Evolutionary conservation across 1,284 basidiomycete species (phyloP).

Genomic region (Moesziomyces parantarcticus): DNA sequence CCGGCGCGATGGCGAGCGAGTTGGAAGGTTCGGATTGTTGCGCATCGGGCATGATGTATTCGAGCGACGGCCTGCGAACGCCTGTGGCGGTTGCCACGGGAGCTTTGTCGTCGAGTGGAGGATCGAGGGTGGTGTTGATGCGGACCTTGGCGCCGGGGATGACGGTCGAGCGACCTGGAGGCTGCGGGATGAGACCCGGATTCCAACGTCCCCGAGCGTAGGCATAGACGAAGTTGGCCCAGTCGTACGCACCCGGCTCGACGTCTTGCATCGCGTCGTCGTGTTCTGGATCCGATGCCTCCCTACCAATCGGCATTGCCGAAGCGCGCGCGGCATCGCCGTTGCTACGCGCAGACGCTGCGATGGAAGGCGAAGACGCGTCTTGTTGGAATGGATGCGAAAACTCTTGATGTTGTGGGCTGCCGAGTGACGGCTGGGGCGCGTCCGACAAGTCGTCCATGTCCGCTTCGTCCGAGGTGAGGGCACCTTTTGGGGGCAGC

Average conservation of each 20-base stretch:
- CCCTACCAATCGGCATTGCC: background rate
- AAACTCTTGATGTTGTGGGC: constrained; percentile 1
- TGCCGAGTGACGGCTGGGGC: background rate
- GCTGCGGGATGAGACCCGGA: constrained; percentile 54
- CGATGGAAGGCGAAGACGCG: background rate
- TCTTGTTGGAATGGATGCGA: constrained; percentile 24
- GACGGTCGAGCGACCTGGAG: constrained; percentile 51
- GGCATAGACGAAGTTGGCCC: constrained; percentile 64
- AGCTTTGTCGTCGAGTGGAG: background rate
- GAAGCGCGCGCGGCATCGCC: background rate
- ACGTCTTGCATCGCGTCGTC: constrained; percentile 2
- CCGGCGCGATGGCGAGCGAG: constrained; percentile 3
- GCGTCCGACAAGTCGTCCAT: background rate
- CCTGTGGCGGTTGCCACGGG: background rate
- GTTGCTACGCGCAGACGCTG: background rate
- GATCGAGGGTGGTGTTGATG: constrained; percentile 18
- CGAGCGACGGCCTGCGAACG: constrained; percentile 31
- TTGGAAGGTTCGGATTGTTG: background rate
- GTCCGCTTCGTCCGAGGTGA: background rate
- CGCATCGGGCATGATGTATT: constrained; percentile 22
- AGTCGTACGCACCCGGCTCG: constrained; percentile 56
- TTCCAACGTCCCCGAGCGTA: constrained; percentile 62
- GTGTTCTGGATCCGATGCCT: background rate
- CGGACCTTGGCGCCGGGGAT: constrained; percentile 30
- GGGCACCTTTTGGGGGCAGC: constrained; percentile 8